Evolutionary conservation across 768 basidiomycete species (phyloP), one percentile per base, ranked within the genome.

Genomic region (Tylopilus plumbeoviolaceoides): DNA sequence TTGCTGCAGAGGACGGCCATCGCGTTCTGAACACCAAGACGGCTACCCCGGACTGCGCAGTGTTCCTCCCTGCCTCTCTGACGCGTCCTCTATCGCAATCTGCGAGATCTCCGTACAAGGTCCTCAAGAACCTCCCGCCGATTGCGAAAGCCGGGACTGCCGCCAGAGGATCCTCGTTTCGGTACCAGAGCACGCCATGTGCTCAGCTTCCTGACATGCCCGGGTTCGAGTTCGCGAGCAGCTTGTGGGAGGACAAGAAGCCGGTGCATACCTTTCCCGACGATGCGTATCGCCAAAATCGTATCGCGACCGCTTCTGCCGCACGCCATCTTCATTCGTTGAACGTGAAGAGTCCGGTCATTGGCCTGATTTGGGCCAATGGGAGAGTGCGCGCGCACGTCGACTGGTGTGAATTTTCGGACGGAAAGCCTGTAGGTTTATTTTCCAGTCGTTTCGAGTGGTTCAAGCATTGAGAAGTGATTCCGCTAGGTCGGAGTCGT

Each of bases 171-270:
- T 72, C 74, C 11, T 80, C 79, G 5, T 81, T 81, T 59, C 72
- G 74, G 14, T 79, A 68, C 54, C 80, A 83, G 59, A 74, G 72
- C 27, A 81, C 80, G 0, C 75, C 79, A 2, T 75, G 78, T 49
- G 70, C 70, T 14, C 73, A 73, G 44, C 72, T 78, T 11, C 77
- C 80, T 0, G 75, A 76, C 30, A 68, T 64, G 44, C 70, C 74
- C 2, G 70, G 73, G 10, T 81, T 82, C 58, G 80, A 82, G 63
- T 79, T 82, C 53, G 71, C 69, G 14, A 79, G 81, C 57, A 75
- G 75, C 50, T 66, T 82, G 46, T 81, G 78, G 78, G 80, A 83
- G 58, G 80, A 83, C 66, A 83, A 83, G 71, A 83, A 82, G 50
- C 77, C 78, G 0, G 67, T 73, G 11, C 77, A 81, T 42, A 59